Evolutionary conservation across 441 rosid species (phyloP).

Genomic region (Geranium incanum): DNA sequence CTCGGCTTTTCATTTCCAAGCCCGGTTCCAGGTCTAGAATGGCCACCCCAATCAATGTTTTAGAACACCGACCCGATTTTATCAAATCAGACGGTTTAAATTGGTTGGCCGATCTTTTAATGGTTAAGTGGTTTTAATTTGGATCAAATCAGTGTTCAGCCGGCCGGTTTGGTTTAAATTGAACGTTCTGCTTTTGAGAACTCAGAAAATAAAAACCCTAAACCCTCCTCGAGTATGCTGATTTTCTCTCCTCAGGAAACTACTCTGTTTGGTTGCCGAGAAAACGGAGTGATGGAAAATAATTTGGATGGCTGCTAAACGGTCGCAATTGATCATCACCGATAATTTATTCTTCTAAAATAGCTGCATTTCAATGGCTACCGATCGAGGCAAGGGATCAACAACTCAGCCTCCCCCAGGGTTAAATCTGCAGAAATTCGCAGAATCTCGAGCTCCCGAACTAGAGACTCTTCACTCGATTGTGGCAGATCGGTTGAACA

Average conservation of each 20-base stretch:
- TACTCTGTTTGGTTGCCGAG: slow-evolving; percentile 1
- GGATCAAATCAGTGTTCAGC: no score
- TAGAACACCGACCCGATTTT: no score
- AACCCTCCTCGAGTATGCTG: not conserved
- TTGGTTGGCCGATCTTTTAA: no score
- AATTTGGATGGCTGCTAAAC: not conserved
- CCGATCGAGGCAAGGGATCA: slow-evolving; percentile 33
- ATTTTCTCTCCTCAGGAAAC: not conserved
- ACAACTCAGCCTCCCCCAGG: slow-evolving; percentile 42
- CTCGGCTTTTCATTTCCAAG: no score
- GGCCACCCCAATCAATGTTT: no score
- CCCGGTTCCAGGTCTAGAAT: no score
- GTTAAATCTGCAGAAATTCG: slow-evolving; percentile 56
- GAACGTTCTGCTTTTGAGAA: not conserved
- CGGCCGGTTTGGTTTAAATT: no score
- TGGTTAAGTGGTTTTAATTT: no score
- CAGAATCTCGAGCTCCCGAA: slow-evolving; percentile 62
- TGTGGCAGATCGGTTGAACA: slow-evolving; percentile 45
- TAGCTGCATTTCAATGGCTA: slow-evolving; percentile 25
- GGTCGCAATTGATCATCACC: not conserved
- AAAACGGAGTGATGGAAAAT: slow-evolving; percentile 3
- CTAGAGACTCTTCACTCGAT: slow-evolving; percentile 59
- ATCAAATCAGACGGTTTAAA: no score
- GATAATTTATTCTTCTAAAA: not conserved
- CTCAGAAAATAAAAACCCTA: slow-evolving; percentile 6